phyloP scores from a whole-genome alignment of 2,329 filamentous ascomycete species.

The Fusarium mundagurra region DNA sequence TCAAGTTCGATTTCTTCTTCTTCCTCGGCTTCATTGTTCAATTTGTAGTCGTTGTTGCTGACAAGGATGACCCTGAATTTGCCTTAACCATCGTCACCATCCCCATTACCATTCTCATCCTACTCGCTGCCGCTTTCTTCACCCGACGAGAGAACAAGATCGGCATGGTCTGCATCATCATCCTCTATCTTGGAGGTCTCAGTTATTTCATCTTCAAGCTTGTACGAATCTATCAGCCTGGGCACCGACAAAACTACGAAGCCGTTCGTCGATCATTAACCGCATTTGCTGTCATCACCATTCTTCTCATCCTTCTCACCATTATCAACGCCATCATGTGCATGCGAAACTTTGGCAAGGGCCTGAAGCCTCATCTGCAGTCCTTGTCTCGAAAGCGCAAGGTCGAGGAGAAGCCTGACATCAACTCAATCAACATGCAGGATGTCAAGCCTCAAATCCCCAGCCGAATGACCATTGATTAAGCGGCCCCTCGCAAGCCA shows the following conservation, averaged over 20 bases:
- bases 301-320: slow-evolving; percentile 86
- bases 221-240: slow-evolving; percentile 87
- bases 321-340: slow-evolving; percentile 89
- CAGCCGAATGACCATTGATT: slow-evolving; percentile 71
- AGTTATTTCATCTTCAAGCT: slow-evolving; percentile 99
- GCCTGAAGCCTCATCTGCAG: slow-evolving; percentile 86
- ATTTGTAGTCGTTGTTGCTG: slow-evolving; percentile 90
- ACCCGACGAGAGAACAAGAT: slow-evolving; percentile 82
- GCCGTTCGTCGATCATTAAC: slow-evolving; percentile 88
- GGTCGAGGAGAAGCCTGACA: slow-evolving; percentile 64
- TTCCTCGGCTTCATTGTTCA: slow-evolving; percentile 99
- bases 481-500: slow-evolving; percentile 37
- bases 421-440: slow-evolving; percentile 64
- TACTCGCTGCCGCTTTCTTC: slow-evolving; percentile 85
- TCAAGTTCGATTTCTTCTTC: slow-evolving; percentile 99
- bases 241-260: slow-evolving; percentile 69
- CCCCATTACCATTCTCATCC: slow-evolving; percentile 88
- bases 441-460: slow-evolving; percentile 66
- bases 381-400: slow-evolving; percentile 53
- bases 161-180: slow-evolving; percentile 81
- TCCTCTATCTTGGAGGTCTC: slow-evolving; percentile 87
- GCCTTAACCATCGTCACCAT: slow-evolving; percentile 89
- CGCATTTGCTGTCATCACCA: slow-evolving; percentile 92
- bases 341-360: slow-evolving; percentile 89
- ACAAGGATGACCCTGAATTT: slow-evolving; percentile 76